phyloP scores from a whole-genome alignment of 768 basidiomycete genomes.

The Tylopilus rubrobrunneus region DNA sequence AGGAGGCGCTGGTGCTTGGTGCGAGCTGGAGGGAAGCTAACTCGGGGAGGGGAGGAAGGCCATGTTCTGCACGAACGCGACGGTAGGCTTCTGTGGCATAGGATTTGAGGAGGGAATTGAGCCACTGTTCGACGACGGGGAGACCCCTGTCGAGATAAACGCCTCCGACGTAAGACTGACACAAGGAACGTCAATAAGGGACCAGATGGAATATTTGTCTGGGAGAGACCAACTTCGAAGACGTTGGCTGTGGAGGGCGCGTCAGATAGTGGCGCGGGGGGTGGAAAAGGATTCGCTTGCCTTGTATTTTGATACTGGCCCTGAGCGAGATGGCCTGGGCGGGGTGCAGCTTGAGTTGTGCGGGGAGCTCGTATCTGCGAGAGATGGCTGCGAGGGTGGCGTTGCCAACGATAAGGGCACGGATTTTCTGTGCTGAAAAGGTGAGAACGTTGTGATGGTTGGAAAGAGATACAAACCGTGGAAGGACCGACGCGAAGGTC shows the following conservation, averaged over 20 bases:
- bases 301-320: conserved; percentile 70
- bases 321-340: conserved; percentile 70
- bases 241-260: conserved; percentile 54
- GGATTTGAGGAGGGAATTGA: conserved; percentile 57
- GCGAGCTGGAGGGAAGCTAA: conserved; percentile 19
- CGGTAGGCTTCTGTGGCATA: conserved; percentile 61
- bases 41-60: conserved; percentile 46
- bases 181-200: background rate
- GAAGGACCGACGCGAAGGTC: conserved; percentile 72
- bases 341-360: conserved; percentile 58
- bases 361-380: conserved; percentile 59
- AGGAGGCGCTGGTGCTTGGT: conserved; percentile 17
- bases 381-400: conserved; percentile 69
- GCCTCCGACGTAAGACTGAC: conserved; percentile 76
- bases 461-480: conserved; percentile 37
- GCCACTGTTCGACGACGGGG: conserved; percentile 52
- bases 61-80: conserved; percentile 62
- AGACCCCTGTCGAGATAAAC: conserved; percentile 70
- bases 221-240: conserved; percentile 59
- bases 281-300: conserved; percentile 33
- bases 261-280: background rate
- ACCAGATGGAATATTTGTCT: too few relatives aligned
- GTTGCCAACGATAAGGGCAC: conserved; percentile 73
- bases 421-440: conserved; percentile 57
- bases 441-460: too few relatives aligned